These are phyloP conservation scores for Carallia pectinifolia DNA, from an alignment of 345 rosid genomes.

Conservation along the genomic window DNA sequence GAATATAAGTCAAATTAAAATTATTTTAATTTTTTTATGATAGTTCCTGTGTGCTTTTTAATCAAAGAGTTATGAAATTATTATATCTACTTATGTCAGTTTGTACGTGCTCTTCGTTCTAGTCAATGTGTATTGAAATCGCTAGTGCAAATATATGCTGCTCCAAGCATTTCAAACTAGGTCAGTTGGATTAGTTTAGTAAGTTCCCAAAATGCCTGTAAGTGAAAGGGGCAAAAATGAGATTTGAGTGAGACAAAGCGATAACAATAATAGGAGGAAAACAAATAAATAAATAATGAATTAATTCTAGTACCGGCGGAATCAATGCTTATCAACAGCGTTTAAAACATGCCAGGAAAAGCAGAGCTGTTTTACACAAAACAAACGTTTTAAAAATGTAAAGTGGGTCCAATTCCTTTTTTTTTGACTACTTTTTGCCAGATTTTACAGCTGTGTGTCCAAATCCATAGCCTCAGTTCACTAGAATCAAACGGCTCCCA, in stretches of 20 bases:
- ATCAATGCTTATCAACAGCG: conserved; percentile 8
- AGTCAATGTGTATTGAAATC: too few relatives aligned
- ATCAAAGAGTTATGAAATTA: too few relatives aligned
- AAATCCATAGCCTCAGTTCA: conserved; percentile 27
- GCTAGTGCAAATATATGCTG: too few relatives aligned
- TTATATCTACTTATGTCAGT: too few relatives aligned
- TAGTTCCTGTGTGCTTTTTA: too few relatives aligned
- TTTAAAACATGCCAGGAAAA: conserved; percentile 52
- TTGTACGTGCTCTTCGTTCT: too few relatives aligned
- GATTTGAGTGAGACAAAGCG: not conserved
- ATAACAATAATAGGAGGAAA: not conserved
- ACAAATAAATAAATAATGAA: conserved; percentile 12
- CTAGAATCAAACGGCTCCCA: conserved; percentile 38
- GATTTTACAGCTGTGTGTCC: conserved; percentile 44
- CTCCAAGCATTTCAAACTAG: too few relatives aligned
- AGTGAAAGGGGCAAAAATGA: conserved; percentile 14
- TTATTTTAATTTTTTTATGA: not conserved
- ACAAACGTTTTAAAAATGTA: conserved; percentile 34
- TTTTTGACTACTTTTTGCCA: conserved; percentile 33
- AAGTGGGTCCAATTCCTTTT: conserved; percentile 35
- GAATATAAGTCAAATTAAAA: not conserved
- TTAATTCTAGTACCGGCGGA: conserved; percentile 29
- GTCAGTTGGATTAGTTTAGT: too few relatives aligned
- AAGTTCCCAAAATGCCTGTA: too few relatives aligned
- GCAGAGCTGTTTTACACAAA: conserved; percentile 47